Percentiles rank a stretch among this genome's conserved stretches.
phyloP scores from a whole-genome alignment of 2,329 filamentous ascomycete genomes.

The Curvularia hawaiiensis region DNA sequence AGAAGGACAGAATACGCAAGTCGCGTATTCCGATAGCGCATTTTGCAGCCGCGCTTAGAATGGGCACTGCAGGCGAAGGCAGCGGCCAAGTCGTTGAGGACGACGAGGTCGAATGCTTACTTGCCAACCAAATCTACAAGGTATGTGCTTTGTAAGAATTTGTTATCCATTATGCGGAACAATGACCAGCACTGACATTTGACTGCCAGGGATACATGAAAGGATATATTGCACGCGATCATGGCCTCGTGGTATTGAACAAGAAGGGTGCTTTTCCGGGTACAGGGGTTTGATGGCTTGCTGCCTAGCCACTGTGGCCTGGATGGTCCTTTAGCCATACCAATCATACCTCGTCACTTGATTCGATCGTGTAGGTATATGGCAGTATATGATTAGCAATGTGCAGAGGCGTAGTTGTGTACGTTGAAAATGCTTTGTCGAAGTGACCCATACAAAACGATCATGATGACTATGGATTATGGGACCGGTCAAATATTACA shows the following conservation, averaged over 20 bases:
- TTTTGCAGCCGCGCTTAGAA: slow-evolving; percentile 81
- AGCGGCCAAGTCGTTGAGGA: slow-evolving; percentile 69
- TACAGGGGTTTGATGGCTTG: slow-evolving; percentile 65
- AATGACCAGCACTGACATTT: slow-evolving; percentile 20
- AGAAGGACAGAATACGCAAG: slow-evolving; percentile 65
- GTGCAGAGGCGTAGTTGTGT: too few relatives aligned
- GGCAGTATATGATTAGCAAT: neutral
- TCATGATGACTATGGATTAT: too few relatives aligned
- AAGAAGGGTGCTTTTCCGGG: slow-evolving; percentile 94
- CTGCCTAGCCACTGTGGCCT: slow-evolving; percentile 27
- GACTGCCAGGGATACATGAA: slow-evolving; percentile 82
- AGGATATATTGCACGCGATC: slow-evolving; percentile 93
- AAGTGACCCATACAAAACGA: too few relatives aligned
- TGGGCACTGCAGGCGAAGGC: slow-evolving; percentile 65
- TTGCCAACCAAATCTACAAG: slow-evolving; percentile 99
- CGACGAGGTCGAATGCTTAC: slow-evolving; percentile 93
- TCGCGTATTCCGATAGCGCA: slow-evolving; percentile 83
- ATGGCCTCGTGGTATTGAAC: slow-evolving; percentile 87
- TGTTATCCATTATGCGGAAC: too few relatives aligned
- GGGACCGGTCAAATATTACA: too few relatives aligned
- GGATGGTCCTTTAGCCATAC: slow-evolving; percentile 16
- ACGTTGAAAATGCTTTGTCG: too few relatives aligned
- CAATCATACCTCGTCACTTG: neutral
- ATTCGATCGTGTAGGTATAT: neutral
- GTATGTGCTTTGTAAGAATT: slow-evolving; percentile 52